A percentile compares a stretch with the other conserved stretches of the same genome.
phyloP scores from a whole-genome alignment of 371 early-diverging fungal species.

The Syncephalastrum racemosum region DNA sequence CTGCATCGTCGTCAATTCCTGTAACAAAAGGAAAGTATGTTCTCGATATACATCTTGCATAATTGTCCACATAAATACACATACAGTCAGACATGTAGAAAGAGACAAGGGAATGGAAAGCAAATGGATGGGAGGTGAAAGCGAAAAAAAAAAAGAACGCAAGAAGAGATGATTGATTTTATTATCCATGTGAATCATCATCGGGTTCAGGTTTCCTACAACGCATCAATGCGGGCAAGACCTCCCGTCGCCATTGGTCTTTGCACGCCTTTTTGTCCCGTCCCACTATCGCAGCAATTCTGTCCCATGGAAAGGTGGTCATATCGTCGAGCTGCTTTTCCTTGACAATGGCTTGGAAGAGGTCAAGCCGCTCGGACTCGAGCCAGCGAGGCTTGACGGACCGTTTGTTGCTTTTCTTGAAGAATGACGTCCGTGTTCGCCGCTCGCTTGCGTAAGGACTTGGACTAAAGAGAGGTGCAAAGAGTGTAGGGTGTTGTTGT shows the following conservation, averaged over 20 bases:
- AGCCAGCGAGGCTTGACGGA: slow-evolving; percentile 24
- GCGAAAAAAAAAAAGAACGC: no score
- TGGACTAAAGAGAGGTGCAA: no score
- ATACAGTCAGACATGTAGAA: no score
- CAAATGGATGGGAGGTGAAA: no score
- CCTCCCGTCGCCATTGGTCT: slow-evolving; percentile 30
- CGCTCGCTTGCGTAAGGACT: not conserved
- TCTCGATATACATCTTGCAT: no score
- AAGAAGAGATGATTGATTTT: no score
- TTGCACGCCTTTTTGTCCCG: slow-evolving; percentile 24
- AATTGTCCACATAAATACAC: no score
- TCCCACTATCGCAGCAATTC: slow-evolving; percentile 18
- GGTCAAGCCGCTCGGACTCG: slow-evolving; percentile 11
- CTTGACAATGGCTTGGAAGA: slow-evolving; percentile 20
- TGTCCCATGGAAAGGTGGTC: slow-evolving; percentile 23
- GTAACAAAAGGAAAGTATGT: slow-evolving; percentile 9
- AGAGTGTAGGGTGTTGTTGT: no score
- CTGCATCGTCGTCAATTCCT: slow-evolving; percentile 54
- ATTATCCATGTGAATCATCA: no score
- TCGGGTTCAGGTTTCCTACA: no score
- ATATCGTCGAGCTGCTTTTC: slow-evolving; percentile 24
- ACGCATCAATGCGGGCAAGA: slow-evolving; percentile 7
- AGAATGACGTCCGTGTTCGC: not conserved
- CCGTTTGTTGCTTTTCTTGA: slow-evolving; percentile 4
- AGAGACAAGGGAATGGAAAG: no score